A percentile compares a stretch with the other conserved stretches of the same genome.
Evolutionary conservation across 2,329 filamentous ascomycete species (phyloP).

Genomic region (Ciborinia camelliae): DNA sequence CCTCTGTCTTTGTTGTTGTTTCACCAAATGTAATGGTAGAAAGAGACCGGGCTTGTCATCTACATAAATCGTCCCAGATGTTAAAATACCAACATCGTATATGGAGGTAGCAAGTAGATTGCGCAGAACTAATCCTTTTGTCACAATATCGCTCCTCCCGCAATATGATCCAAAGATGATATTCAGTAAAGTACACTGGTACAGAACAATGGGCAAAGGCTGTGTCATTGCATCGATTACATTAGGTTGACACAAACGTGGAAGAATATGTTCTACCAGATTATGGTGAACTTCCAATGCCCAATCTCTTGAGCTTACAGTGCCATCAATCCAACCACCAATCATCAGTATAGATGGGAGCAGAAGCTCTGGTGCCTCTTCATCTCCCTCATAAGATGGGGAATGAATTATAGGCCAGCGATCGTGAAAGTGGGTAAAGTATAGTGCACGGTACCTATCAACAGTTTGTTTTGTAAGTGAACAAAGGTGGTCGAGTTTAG

Average conservation of each 20-base stretch:
- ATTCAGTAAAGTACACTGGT: constrained; percentile 40
- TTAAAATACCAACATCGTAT: constrained; percentile 41
- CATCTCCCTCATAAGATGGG: constrained; percentile 37
- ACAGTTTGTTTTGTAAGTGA: constrained; percentile 19
- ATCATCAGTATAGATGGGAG: constrained; percentile 41
- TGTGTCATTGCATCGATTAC: constrained; percentile 35
- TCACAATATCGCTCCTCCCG: constrained; percentile 31
- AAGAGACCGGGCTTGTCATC: constrained; percentile 43
- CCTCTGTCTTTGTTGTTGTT: constrained; percentile 40
- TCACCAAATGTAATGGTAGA: constrained; percentile 38
- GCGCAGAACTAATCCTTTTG: constrained; percentile 38
- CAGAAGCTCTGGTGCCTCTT: constrained; percentile 32
- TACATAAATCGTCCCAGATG: constrained; percentile 36
- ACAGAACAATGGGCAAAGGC: constrained; percentile 28
- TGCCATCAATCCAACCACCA: constrained; percentile 41
- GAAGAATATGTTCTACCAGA: constrained; percentile 34
- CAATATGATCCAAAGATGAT: constrained; percentile 41
- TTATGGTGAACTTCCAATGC: constrained; percentile 37
- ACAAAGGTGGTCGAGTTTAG: background rate
- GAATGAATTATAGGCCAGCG: constrained; percentile 44
- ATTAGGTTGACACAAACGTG: constrained; percentile 30
- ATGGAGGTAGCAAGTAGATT: constrained; percentile 39
- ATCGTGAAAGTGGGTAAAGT: constrained; percentile 43
- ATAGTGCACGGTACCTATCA: constrained; percentile 35
- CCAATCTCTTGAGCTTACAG: constrained; percentile 30